Evolutionary conservation across 257 asterid genomes (phyloP).

Genomic region (Cordia subcordata): DNA sequence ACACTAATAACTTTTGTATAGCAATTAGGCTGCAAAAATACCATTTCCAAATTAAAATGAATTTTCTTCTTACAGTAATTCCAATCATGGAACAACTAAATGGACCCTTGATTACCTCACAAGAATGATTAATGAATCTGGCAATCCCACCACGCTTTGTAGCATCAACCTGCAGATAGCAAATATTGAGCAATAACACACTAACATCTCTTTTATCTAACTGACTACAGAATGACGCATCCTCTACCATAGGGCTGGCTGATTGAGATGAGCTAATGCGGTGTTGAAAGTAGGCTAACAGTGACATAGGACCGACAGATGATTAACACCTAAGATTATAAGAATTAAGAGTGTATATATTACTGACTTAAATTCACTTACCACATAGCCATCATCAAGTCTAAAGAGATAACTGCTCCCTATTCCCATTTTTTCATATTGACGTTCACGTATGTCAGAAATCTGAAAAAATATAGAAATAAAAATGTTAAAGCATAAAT

Average conservation of each 20-base stretch:
- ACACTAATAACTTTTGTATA: constrained; percentile 96
- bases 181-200: background rate
- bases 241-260: background rate
- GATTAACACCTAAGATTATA: background rate
- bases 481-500: background rate
- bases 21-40: constrained; percentile 86
- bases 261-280: background rate
- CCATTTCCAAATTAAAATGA: constrained; percentile 16
- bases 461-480: constrained; percentile 36
- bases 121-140: constrained; percentile 94
- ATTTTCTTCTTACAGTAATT: constrained; percentile 15
- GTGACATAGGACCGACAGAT: background rate
- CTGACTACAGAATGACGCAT: background rate
- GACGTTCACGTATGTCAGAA: constrained; percentile 89
- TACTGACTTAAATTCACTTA: constrained; percentile 22
- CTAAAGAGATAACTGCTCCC: constrained; percentile 99
- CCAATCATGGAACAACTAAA: constrained; percentile 15
- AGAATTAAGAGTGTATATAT: background rate
- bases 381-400: constrained; percentile 99
- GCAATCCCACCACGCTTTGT: constrained; percentile 98
- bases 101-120: constrained; percentile 62
- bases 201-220: background rate
- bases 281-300: background rate
- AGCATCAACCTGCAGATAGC: constrained; percentile 83
- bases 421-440: constrained; percentile 91